A percentile compares a stretch with the other conserved stretches of the same genome.
Conservation (phyloP, 1,284 basidiomycete genomes). For the Sparassis latifolia region DNA sequence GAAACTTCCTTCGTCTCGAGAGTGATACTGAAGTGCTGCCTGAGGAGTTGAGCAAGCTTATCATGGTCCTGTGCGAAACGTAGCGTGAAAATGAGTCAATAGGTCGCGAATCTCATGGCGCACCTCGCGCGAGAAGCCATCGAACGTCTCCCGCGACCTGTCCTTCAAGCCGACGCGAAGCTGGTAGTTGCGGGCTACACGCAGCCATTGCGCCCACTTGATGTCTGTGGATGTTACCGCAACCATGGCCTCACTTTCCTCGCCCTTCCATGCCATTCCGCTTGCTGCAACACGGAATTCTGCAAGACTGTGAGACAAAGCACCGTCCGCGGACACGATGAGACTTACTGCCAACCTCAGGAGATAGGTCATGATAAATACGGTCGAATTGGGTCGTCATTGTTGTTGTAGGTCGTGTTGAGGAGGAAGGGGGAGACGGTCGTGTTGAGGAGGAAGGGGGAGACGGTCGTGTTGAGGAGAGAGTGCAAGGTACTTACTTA, state of each 20-base stretch:
- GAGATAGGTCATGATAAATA: conserved; percentile 71
- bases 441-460: conserved; percentile 7
- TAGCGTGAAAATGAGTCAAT: background rate
- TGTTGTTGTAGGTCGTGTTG: conserved; percentile 12
- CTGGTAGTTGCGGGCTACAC: conserved; percentile 90
- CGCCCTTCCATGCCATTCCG: conserved; percentile 90
- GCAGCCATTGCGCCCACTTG: conserved; percentile 85
- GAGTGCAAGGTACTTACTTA: conserved; percentile 5
- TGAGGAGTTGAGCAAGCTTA: conserved; percentile 67
- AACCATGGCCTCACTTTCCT: conserved; percentile 56
- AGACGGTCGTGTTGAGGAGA: conserved; percentile 16
- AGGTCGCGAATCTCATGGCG: conserved; percentile 16
- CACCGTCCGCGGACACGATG: background rate
- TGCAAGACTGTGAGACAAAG: conserved; percentile 25
- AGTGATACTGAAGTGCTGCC: conserved; percentile 80
- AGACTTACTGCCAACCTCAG: conserved; percentile 70
- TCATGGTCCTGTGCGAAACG: conserved; percentile 68
- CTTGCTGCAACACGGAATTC: conserved; percentile 84
- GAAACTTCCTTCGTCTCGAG: conserved; percentile 86
- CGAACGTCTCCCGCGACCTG: conserved; percentile 79
- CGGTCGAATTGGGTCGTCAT: conserved; percentile 75
- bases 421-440: background rate
- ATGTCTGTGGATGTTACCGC: conserved; percentile 73
- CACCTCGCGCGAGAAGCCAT: conserved; percentile 91
- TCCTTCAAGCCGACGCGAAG: conserved; percentile 79